phyloP scores from a whole-genome alignment of 768 basidiomycete species.

The Lyophyllum shimeji region DNA sequence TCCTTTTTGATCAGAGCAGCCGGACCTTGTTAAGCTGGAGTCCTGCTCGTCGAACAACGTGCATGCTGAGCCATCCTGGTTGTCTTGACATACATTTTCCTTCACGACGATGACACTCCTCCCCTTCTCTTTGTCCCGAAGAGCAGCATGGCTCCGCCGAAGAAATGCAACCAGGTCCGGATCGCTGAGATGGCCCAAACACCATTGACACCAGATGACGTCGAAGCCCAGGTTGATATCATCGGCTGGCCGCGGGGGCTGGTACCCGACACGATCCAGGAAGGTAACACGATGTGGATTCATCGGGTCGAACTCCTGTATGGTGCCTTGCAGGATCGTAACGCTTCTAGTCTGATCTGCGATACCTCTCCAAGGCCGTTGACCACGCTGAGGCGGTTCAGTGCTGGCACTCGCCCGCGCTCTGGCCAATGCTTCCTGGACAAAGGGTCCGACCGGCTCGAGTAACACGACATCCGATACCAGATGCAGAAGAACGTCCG shows the following conservation, averaged over 20 bases:
- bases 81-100: slow-evolving; percentile 81
- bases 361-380: slow-evolving; percentile 65
- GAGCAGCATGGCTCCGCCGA: slow-evolving; percentile 54
- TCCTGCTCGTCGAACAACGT: slow-evolving; percentile 81
- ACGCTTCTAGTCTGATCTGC: slow-evolving; percentile 65
- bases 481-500: slow-evolving; percentile 85
- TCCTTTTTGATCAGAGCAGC: background rate
- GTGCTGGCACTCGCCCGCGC: slow-evolving; percentile 32
- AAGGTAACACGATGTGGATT: slow-evolving; percentile 43
- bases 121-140: slow-evolving; percentile 44
- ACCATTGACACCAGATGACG: slow-evolving; percentile 97
- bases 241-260: slow-evolving; percentile 37
- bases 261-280: slow-evolving; percentile 68
- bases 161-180: slow-evolving; percentile 78
- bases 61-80: slow-evolving; percentile 42
- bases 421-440: slow-evolving; percentile 62
- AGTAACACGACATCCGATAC: slow-evolving; percentile 85
- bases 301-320: slow-evolving; percentile 81
- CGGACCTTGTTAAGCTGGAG: slow-evolving; percentile 85
- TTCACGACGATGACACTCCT: slow-evolving; percentile 82
- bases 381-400: slow-evolving; percentile 19
- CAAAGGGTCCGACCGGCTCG: slow-evolving; percentile 82
- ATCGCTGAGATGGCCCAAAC: slow-evolving; percentile 84
- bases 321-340: slow-evolving; percentile 73
- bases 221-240: slow-evolving; percentile 74